Evolutionary conservation across 495 filamentous ascomycete genomes (phyloP).

Genomic region (Xylaria palmicola): DNA sequence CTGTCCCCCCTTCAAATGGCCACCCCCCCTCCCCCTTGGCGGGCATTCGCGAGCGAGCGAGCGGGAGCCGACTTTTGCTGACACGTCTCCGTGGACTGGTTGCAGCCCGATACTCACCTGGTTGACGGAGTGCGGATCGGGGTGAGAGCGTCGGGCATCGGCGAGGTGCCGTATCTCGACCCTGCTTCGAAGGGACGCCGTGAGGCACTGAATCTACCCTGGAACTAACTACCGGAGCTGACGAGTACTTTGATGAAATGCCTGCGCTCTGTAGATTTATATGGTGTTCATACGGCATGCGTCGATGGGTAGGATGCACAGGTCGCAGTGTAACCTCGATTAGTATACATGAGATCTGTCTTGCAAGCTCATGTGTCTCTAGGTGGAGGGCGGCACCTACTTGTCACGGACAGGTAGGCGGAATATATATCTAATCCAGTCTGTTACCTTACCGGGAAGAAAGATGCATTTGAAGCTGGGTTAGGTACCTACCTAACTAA

Average conservation of each 20-base stretch:
- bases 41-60: not conserved
- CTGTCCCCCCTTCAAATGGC: too few species aligned
- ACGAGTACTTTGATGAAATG: too few species aligned
- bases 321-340: too few species aligned
- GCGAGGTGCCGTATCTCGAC: slow-evolving; percentile 50
- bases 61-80: not conserved
- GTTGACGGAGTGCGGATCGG: slow-evolving; percentile 39
- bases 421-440: too few species aligned
- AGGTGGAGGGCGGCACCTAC: too few species aligned
- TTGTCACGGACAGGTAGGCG: too few species aligned
- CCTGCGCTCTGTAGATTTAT: not conserved
- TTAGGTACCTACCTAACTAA: too few species aligned
- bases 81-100: not conserved
- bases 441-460: too few species aligned
- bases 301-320: too few species aligned
- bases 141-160: slow-evolving; percentile 43
- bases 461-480: too few species aligned
- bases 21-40: not conserved
- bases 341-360: not conserved
- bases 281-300: too few species aligned
- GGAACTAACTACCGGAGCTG: not conserved
- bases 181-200: slow-evolving; percentile 43
- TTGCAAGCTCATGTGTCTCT: too few species aligned
- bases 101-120: slow-evolving; percentile 45
- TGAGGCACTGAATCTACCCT: slow-evolving; percentile 42